Conservation (phyloP, 768 basidiomycete genomes). For the Lactarius hengduanensis region DNA sequence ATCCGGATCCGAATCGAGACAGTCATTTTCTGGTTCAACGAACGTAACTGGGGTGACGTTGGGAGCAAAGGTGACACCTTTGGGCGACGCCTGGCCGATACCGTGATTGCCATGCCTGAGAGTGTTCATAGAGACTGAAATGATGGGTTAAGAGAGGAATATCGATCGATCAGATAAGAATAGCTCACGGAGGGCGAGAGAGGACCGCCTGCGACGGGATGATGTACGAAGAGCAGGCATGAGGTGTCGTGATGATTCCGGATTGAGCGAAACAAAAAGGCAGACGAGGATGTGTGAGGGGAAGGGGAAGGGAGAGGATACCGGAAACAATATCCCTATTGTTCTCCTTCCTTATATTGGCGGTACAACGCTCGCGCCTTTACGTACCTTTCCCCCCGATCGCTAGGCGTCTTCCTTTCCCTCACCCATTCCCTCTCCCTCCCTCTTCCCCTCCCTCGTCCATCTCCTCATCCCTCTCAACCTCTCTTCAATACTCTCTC, state of each 20-base stretch:
- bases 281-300: not conserved
- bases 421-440: not conserved
- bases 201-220: slow-evolving; percentile 28
- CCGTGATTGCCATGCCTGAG: slow-evolving; percentile 57
- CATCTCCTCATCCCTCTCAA: too few species aligned
- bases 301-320: slow-evolving; percentile 8
- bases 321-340: slow-evolving; percentile 19
- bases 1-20: slow-evolving; percentile 35
- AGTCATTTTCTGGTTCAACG: slow-evolving; percentile 37
- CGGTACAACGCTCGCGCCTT: too few species aligned
- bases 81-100: slow-evolving; percentile 39
- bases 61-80: slow-evolving; percentile 62
- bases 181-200: slow-evolving; percentile 26
- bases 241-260: slow-evolving; percentile 12
- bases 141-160: too few species aligned
- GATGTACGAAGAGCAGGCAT: slow-evolving; percentile 28
- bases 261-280: slow-evolving; percentile 30
- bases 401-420: not conserved
- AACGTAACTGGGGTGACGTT: slow-evolving; percentile 58
- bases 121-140: slow-evolving; percentile 33
- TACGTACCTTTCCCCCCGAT: not conserved
- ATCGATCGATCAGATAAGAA: not conserved
- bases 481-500: not conserved
- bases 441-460: not conserved
- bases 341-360: slow-evolving; percentile 28